Base-by-base conservation (phyloP, 2,329 filamentous ascomycete genomes). In the Ophiostoma tasmaniense region DNA sequence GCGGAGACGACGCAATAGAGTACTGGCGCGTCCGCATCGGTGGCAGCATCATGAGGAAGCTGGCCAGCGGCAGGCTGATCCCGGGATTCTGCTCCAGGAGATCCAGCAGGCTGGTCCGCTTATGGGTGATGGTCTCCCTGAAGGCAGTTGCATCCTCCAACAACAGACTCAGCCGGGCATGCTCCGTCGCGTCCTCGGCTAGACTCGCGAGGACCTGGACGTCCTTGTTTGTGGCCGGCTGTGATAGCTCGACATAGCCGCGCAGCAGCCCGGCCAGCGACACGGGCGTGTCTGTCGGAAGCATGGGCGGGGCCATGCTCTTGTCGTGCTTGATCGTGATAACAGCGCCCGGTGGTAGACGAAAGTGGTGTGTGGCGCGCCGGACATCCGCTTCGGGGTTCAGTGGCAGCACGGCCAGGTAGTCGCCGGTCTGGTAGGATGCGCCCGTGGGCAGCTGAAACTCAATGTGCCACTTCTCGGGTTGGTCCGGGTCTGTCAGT, bases 1-100 rank as follows among this genome's bases (percentile, higher is more conserved):
- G 80, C 0, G 90, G 88, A 0, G 89, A 91, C 0, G 89, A 92
- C 0, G 90, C 91, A 74, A 93, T 91, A n/a, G 87, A 91, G 73
- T 79, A 80, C 70, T 79, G 78, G 0, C 78, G 74, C 2, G 75
- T 72, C 1, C 78, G 74, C 83, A 92, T 88, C 0, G 89, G 85
- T 0, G 87, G 87, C 1, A 90, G 82, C 80, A 90, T 85, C 17
- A 82, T 79, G 6, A 91, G 78, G 76, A 88, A 91, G 13, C 83
- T 79, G 1, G 81, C 81, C 25, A 91, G 80, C 0, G 87, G 80
- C 0, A 90, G 76, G 1, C 82, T 76, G 25, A 88, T 80, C 0
- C 78, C 75, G 0, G 83, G 80, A 73, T 85, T 85, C 17, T 82
- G 80, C 73, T 88, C 85, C 0, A 91, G 80, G 1, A 91, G 77